Base-by-base conservation (phyloP, 129 eudicot genomes). In the Artemisia argyi region DNA sequence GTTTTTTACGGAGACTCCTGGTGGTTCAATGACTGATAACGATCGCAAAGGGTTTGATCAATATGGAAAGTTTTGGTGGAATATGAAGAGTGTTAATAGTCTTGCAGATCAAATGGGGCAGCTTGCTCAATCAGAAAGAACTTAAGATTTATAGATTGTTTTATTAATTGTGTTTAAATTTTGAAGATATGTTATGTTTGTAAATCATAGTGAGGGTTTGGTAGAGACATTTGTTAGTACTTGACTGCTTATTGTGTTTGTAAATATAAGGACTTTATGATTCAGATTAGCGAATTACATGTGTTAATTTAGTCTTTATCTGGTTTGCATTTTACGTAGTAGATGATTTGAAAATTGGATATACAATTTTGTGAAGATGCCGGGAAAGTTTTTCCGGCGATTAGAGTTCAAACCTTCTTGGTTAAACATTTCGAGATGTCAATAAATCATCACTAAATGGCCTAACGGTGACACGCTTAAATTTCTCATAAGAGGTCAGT, bases 31-130 rank as follows among this genome's bases (percentile, higher is more conserved):
- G 68, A 50, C 47, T 50, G 96, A 73, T 7, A 85, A 89, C 60
- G 96, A 89, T 42, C 86, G 85, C 16, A 79, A 68, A 73, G 87
- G 75, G 35, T 69, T 8, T 70, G 77, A 54, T 73, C 76, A 71
- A 76, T 73, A 78, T 61, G 85, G 82, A 28, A 77, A 71, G 26
- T 76, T 54, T 72, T 89, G 86, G 96, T 87, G 89, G 91, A 89
- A 75, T 50, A 75, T 69, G 77, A 86, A 66, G 75, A 84, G 79
- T 73, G 79, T 84, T 54, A 85, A 82, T 84, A 84, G 62, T 61
- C 78, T 84, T 61, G 75, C 86, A 16, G 88, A 84, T 20, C 84
- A 84, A 63, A 24, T 86, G 82, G 96, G 87, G 54, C 96, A 89
- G 67, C 84, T 86, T 72, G 71, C 90, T 80, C 82, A 88, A 15